A percentile compares a stretch with the other conserved stretches of the same genome.
phyloP scores from a whole-genome alignment of 1,284 basidiomycete genomes.

The Malassezia brasiliensis region DNA sequence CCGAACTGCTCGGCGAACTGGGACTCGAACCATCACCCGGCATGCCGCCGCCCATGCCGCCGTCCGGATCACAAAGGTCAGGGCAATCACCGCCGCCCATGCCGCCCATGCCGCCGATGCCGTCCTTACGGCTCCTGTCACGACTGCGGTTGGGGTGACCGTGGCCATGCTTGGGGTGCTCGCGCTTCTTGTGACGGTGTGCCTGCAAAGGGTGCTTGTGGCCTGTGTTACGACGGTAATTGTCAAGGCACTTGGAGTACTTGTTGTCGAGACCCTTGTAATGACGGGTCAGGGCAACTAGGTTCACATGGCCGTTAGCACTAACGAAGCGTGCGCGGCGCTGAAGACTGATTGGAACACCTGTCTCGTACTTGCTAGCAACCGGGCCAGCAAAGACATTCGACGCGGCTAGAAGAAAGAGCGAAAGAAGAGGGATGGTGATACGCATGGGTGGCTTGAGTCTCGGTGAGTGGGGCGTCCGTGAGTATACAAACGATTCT shows the following conservation, averaged over 20 bases:
- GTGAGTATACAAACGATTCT: too few species aligned
- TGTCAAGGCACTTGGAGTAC: constrained; percentile 3
- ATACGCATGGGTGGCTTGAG: neutral
- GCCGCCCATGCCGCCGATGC: neutral
- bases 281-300: neutral
- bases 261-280: constrained; percentile 2
- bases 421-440: constrained; percentile 1
- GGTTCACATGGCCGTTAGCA: neutral
- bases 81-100: neutral
- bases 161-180: neutral
- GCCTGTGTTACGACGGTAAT: constrained; percentile 36
- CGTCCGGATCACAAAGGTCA: neutral
- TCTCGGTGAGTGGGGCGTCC: too few species aligned
- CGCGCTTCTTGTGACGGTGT: neutral
- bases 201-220: constrained; percentile 24
- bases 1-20: neutral
- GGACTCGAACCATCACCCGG: too few species aligned
- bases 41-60: neutral
- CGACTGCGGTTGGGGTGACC: constrained; percentile 1
- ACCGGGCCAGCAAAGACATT: neutral
- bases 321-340: neutral
- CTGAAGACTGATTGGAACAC: neutral
- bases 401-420: neutral
- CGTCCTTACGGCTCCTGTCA: neutral
- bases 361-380: neutral